Base-by-base conservation (phyloP, 345 rosid species). In the Capsella bursapastoris region DNA sequence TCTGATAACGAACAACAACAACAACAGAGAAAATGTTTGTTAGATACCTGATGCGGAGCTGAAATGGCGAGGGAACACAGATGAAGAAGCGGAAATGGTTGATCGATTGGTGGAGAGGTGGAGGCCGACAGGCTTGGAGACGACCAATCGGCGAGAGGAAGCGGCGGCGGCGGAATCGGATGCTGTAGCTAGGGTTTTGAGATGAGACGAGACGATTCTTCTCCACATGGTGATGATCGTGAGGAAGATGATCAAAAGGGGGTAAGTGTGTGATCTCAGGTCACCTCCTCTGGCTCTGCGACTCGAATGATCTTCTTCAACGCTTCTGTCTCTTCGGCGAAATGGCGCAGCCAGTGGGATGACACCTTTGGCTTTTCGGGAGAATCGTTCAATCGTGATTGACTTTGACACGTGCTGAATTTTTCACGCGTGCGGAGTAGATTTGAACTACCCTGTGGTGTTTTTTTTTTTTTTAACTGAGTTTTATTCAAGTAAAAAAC, bases 211-310 rank as follows among this genome's bases (percentile, higher is more conserved):
- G 51, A 80, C 75, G 75, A 83, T 66, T 80, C 90, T 80, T 82
- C 93, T 88, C 97, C 94, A 90, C 97, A 91, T 91, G 81, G 51
- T 68, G 72, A 64, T 45, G 52, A 28, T 28, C 27, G 29, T 11
- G 45, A 41, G 14, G 53, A 63, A 12, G 45, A 13, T 45, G n/a
- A 3, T 22, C 6, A 40, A 40, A 22, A 34, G 32, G 34, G 51
- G 2, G 66, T 25, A 61, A 61, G 52, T 27, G 40, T 38, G 40
- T 38, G 38, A 43, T n/a, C 57, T 52, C 25, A 9, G 43, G 13
- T 40, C 43, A 40, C 43, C 43, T 9, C 37, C 35, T 32, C 35
- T 32, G 35, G 25, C 25, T 22, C 25, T 22, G 25, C 35, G 35
- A 32, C 6, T 32, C 6, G 37, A 34, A 29, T 6, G 9, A 10